phyloP scores from a whole-genome alignment of 73 alveolate species.

The Loxodes magnus region DNA sequence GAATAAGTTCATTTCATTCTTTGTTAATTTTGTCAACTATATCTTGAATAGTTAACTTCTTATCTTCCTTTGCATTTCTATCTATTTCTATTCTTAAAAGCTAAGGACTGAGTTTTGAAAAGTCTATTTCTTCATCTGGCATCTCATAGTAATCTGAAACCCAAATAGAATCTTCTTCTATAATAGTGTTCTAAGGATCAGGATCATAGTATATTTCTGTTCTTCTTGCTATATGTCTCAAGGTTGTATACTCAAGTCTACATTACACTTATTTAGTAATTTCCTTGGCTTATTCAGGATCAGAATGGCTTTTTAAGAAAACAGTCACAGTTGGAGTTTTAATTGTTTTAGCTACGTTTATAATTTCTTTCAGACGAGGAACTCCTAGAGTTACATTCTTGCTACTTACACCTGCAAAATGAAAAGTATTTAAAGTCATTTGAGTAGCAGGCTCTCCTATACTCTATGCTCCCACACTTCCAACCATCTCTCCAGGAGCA shows the following conservation, averaged over 20 bases:
- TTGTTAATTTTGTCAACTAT: conserved; percentile 52
- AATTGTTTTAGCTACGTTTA: conserved; percentile 87
- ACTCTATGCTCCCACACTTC: conserved; percentile 90
- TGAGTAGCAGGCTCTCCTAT: conserved; percentile 99
- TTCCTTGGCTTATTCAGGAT: conserved; percentile 36
- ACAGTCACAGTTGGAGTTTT: conserved; percentile 91
- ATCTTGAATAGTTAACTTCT: conserved; percentile 46
- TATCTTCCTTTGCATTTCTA: conserved; percentile 35
- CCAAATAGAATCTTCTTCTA: conserved; percentile 63
- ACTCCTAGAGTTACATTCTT: conserved; percentile 98
- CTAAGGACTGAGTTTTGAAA: conserved; percentile 67
- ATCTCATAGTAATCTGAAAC: conserved; percentile 57
- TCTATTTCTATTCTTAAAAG: conserved; percentile 67
- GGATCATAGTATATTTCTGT: conserved; percentile 93
- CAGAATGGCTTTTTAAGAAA: conserved; percentile 59
- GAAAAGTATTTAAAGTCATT: conserved; percentile 98
- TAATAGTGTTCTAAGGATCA: conserved; percentile 76
- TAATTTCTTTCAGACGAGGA: conserved; percentile 95
- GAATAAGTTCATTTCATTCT: conserved; percentile 25
- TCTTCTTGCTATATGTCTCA: conserved; percentile 67
- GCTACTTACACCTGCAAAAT: conserved; percentile 97
- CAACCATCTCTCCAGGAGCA: conserved; percentile 96
- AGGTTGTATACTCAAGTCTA: conserved; percentile 82
- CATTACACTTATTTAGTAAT: conserved; percentile 47
- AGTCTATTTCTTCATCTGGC: conserved; percentile 40